Percentiles rank a stretch among this genome's conserved stretches.
Conservation (phyloP, 2,329 filamentous ascomycete species). For the Fusarium sulawesiense region DNA sequence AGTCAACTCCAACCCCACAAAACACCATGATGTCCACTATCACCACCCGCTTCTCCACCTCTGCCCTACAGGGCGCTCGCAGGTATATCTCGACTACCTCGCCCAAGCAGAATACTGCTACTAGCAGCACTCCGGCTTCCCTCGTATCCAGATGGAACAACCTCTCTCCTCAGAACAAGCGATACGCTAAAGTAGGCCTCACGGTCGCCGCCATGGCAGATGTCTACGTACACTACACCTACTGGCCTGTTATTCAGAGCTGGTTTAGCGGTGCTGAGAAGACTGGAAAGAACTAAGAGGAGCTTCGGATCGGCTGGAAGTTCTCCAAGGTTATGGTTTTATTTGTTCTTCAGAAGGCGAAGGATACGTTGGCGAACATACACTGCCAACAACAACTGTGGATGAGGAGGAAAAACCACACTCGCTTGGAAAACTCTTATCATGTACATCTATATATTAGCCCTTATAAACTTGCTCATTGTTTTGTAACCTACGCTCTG, state of each 20-base stretch:
- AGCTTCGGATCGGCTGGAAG: not conserved
- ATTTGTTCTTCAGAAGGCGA: not conserved
- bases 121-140: not conserved
- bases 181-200: constrained; percentile 41
- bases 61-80: constrained; percentile 21
- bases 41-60: constrained; percentile 33
- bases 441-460: not conserved
- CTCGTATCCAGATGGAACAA: constrained; percentile 42
- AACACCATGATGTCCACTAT: constrained; percentile 37
- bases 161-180: constrained; percentile 44
- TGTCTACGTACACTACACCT: constrained; percentile 45
- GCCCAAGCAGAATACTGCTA: constrained; percentile 10
- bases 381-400: not conserved
- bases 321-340: not conserved
- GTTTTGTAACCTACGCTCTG: not conserved
- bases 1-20: not conserved
- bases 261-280: constrained; percentile 20
- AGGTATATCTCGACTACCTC: constrained; percentile 43
- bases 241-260: constrained; percentile 38
- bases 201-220: constrained; percentile 39
- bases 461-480: not conserved
- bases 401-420: no score
- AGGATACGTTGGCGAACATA: not conserved
- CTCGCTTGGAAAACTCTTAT: not conserved
- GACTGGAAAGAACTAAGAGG: not conserved